Evolutionary conservation across 2,329 filamentous ascomycete genomes (phyloP).

Genomic region (Fonsecaea erecta): DNA sequence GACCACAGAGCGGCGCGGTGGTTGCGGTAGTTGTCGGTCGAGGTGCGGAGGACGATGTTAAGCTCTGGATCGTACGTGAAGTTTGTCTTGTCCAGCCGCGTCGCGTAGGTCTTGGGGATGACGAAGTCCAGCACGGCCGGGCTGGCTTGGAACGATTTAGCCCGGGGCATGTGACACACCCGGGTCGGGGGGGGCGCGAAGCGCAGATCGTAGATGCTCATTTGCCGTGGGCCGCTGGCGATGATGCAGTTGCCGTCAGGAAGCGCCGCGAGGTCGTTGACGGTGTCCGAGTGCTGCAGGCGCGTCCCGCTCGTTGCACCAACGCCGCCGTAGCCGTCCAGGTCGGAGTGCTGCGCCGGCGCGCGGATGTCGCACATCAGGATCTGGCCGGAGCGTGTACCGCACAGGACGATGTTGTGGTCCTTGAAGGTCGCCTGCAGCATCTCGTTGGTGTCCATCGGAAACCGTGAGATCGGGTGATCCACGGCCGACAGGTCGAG

Average conservation of each 20-base stretch:
- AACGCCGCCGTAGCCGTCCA: too few relatives aligned
- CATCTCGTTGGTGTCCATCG: slow-evolving; percentile 9
- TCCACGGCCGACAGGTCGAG: neutral
- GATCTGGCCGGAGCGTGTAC: slow-evolving; percentile 29
- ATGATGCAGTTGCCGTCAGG: slow-evolving; percentile 24
- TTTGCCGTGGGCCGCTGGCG: slow-evolving; percentile 26
- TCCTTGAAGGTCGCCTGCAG: slow-evolving; percentile 30
- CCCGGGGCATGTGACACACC: neutral
- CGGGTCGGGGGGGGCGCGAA: slow-evolving; percentile 20
- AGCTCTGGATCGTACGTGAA: slow-evolving; percentile 34
- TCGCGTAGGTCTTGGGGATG: slow-evolving; percentile 10
- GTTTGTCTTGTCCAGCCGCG: slow-evolving; percentile 26
- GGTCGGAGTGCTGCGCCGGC: neutral
- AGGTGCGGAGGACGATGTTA: slow-evolving; percentile 29
- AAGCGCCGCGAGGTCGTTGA: slow-evolving; percentile 21
- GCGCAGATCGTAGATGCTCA: slow-evolving; percentile 35
- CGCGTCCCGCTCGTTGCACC: slow-evolving; percentile 17
- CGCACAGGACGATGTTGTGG: slow-evolving; percentile 31
- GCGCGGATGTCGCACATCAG: slow-evolving; percentile 29
- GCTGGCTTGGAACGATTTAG: slow-evolving; percentile 6
- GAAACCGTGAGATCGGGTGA: neutral
- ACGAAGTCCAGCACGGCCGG: slow-evolving; percentile 24
- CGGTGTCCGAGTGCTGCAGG: slow-evolving; percentile 31
- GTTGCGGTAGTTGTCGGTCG: slow-evolving; percentile 21
- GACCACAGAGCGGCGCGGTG: slow-evolving; percentile 31